These are phyloP conservation scores for Puccinellia tenuiflora DNA, from an alignment of 176 grass and related monocot species.

Conservation along the genomic window DNA sequence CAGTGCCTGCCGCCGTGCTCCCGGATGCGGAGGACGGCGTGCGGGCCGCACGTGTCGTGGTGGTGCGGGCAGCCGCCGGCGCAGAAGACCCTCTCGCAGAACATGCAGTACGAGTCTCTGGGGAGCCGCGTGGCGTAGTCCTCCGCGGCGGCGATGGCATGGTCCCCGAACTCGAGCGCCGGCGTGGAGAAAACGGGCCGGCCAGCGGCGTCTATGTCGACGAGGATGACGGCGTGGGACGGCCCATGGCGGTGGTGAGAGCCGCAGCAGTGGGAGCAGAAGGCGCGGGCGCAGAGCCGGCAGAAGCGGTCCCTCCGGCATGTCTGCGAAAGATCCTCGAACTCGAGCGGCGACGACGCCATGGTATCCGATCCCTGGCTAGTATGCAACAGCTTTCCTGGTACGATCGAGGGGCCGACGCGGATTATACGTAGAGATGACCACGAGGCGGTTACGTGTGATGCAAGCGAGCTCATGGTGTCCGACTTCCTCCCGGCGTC, in stretches of 20 bases:
- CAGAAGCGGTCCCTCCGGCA: slow-evolving; percentile 4
- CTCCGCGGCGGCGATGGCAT: neutral
- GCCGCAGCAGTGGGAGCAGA: slow-evolving; percentile 15
- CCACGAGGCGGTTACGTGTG: no score
- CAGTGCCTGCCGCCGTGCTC: neutral
- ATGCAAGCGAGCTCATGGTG: no score
- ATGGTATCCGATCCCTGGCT: neutral
- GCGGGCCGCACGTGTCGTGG: neutral
- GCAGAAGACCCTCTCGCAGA: neutral
- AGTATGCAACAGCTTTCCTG: neutral
- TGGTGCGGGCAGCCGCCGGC: neutral
- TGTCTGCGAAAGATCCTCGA: neutral
- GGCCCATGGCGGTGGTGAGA: neutral
- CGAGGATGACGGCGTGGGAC: neutral
- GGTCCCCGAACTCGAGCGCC: neutral
- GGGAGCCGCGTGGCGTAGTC: neutral
- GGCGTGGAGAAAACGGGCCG: neutral
- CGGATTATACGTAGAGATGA: neutral
- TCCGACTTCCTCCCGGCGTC: neutral
- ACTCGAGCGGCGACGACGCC: neutral
- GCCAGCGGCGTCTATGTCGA: neutral
- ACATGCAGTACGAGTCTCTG: neutral
- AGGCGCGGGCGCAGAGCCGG: neutral
- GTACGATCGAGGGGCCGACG: neutral
- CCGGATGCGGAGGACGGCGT: neutral